Evolutionary conservation across 2,329 filamentous ascomycete species (phyloP), one percentile per base, ranked within the genome.

Genomic region (Fusarium multiceps): DNA sequence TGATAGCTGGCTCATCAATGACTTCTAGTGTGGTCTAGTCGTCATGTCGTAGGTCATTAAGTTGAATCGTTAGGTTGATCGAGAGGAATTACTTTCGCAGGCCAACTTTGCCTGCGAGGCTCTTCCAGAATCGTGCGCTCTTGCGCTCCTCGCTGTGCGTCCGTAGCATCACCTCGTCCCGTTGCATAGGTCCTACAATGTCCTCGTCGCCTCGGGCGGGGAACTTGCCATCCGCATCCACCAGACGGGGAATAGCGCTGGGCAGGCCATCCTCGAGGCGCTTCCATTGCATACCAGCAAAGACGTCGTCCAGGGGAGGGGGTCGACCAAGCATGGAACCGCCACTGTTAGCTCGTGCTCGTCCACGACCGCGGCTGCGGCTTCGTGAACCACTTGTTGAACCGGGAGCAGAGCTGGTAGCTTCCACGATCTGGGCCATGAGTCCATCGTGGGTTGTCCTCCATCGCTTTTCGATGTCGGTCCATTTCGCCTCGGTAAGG

Each of bases 171-270:
- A 83, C 80, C 41, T 83, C 82, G 70, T 88, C 86, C 14, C 87
- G 86, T 72, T 89, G 88, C 94, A 98, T 97, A 9, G 94, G 94
- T 2, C 94, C 94, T 46, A 98, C 93, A 77, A 98, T 97, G 79
- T 97, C 94, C 74, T 94, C 91, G 75, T 97, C 94, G 55, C 94
- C 94, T 32, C 95, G 88, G 73, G 91, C 89, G 25, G 94, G 94
- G 75, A 97, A 98, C 79, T 98, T 97, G 76, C 92, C 91, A 67
- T 92, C 86, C 76, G 90, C 85, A 76, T 92, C 89, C 67, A 90
- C 84, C 72, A 94, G 87, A 27, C 87, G 86, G 0, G 92, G 91
- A 69, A 94, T 88, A 59, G 88, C 88, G 63, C 87, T 88, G 43
- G 90, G 84, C 30, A 90, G 82, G 61, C 86, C 81, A 57, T 89